Evolutionary conservation across 805 yeast species (phyloP).

Genomic region (Tetrapisispora nanseiensis): DNA sequence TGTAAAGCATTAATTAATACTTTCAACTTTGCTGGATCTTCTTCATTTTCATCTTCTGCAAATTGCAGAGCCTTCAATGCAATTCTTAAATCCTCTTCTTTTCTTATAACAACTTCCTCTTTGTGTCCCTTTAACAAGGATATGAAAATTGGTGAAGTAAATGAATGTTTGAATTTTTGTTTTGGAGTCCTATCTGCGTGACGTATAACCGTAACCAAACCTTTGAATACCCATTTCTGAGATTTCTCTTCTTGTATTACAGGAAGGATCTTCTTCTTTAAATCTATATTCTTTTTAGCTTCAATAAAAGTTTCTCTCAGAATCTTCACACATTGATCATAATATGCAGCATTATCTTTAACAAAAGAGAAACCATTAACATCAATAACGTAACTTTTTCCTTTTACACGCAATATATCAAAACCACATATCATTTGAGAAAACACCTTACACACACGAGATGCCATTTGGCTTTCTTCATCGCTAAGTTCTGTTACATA

Average conservation of each 20-base stretch:
- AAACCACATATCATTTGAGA: constrained; percentile 96
- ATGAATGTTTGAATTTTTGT: constrained; percentile 93
- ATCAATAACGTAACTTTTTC: constrained; percentile 85
- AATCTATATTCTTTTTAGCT: constrained; percentile 42
- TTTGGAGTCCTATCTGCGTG: constrained; percentile 99
- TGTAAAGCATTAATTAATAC: constrained; percentile 77
- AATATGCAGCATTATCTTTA: constrained; percentile 79
- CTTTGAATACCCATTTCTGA: constrained; percentile 95
- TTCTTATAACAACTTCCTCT: constrained; percentile 91
- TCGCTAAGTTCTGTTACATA: constrained; percentile 71
- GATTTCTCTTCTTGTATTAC: constrained; percentile 32
- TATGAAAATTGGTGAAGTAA: constrained; percentile 76
- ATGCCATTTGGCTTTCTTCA: constrained; percentile 75
- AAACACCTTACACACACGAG: constrained; percentile 61
- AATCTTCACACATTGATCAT: constrained; percentile 72
- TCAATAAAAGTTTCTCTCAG: constrained; percentile 63
- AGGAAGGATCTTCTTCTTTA: constrained; percentile 31
- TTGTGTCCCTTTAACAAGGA: constrained; percentile 86
- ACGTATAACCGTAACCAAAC: constrained; percentile 80
- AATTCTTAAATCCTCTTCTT: constrained; percentile 72
- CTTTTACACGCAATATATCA: constrained; percentile 82
- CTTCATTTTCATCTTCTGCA: constrained; percentile 71
- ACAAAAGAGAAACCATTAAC: constrained; percentile 98
- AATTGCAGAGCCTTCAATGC: constrained; percentile 76
- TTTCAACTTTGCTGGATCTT: constrained; percentile 66